Percentiles rank a stretch among this genome's conserved stretches.
Conservation (phyloP, 805 yeast genomes). For the Ogataea paradorogensis region DNA sequence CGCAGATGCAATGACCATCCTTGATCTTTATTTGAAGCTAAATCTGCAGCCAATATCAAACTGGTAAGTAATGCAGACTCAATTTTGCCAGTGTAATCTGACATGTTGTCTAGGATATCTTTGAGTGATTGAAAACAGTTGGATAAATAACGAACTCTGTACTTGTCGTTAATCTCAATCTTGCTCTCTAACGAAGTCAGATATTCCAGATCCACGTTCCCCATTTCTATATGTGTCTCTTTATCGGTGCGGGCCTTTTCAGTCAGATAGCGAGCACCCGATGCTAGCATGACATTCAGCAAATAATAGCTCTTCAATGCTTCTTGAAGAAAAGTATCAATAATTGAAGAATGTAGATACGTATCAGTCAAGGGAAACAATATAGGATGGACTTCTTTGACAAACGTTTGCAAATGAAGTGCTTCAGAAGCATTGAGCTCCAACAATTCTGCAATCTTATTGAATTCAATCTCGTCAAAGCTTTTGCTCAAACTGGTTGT, state of each 20-base stretch:
- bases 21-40: slow-evolving; percentile 50
- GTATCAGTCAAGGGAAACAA: slow-evolving; percentile 29
- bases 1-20: slow-evolving; percentile 61
- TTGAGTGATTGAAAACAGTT: slow-evolving; percentile 59
- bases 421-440: slow-evolving; percentile 22
- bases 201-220: slow-evolving; percentile 8
- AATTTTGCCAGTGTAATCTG: slow-evolving; percentile 42
- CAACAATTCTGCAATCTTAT: slow-evolving; percentile 20
- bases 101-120: slow-evolving; percentile 38
- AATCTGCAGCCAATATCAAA: slow-evolving; percentile 56
- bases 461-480: slow-evolving; percentile 14
- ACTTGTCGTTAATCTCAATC: slow-evolving; percentile 48
- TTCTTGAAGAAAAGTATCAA: slow-evolving; percentile 24
- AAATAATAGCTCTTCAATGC: slow-evolving; percentile 50
- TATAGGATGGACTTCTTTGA: slow-evolving; percentile 29
- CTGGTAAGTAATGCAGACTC: slow-evolving; percentile 68
- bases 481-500: slow-evolving; percentile 20
- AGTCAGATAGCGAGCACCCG: slow-evolving; percentile 55
- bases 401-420: slow-evolving; percentile 28
- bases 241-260: slow-evolving; percentile 27
- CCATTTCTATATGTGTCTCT: slow-evolving; percentile 9
- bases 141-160: slow-evolving; percentile 56
- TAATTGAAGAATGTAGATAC: slow-evolving; percentile 29
- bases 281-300: slow-evolving; percentile 65
- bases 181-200: slow-evolving; percentile 16